Evolutionary conservation across 2,329 filamentous ascomycete genomes (phyloP).

Genomic region (Calonectria naviculata): DNA sequence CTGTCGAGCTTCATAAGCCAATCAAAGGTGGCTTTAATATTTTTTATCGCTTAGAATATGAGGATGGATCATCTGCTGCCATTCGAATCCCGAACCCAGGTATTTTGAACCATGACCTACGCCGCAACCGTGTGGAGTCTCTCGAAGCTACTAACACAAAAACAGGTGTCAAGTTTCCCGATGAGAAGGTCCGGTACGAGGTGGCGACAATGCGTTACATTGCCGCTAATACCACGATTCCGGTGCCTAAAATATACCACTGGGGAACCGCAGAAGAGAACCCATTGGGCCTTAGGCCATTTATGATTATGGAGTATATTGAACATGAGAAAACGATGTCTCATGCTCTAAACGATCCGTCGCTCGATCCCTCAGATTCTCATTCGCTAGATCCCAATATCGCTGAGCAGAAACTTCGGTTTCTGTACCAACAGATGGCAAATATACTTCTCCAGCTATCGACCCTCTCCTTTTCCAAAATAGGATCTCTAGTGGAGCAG

Average conservation of each 20-base stretch:
- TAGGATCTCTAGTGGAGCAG: slow-evolving; percentile 49
- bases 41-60: slow-evolving; percentile 45
- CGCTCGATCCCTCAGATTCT: slow-evolving; percentile 31
- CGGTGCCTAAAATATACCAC: slow-evolving; percentile 46
- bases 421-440: slow-evolving; percentile 53
- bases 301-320: slow-evolving; percentile 52
- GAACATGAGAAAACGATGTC: slow-evolving; percentile 43
- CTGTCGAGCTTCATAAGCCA: slow-evolving; percentile 34
- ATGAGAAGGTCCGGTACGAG: slow-evolving; percentile 51
- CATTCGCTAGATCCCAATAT: slow-evolving; percentile 49
- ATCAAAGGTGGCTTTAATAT: slow-evolving; percentile 45
- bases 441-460: slow-evolving; percentile 55
- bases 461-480: slow-evolving; percentile 45
- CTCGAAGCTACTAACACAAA: background rate
- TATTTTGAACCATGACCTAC: background rate
- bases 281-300: slow-evolving; percentile 46
- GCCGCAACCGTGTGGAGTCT: too few relatives aligned
- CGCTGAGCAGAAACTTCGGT: slow-evolving; percentile 43
- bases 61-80: slow-evolving; percentile 43
- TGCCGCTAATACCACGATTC: slow-evolving; percentile 46
- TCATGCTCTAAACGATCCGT: slow-evolving; percentile 41
- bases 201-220: slow-evolving; percentile 48
- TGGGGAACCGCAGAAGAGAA: slow-evolving; percentile 45
- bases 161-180: slow-evolving; percentile 36
- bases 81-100: slow-evolving; percentile 44